Evolutionary conservation across 1,139 yeast species (phyloP).

Genomic region (Williopsis jadinii): DNA sequence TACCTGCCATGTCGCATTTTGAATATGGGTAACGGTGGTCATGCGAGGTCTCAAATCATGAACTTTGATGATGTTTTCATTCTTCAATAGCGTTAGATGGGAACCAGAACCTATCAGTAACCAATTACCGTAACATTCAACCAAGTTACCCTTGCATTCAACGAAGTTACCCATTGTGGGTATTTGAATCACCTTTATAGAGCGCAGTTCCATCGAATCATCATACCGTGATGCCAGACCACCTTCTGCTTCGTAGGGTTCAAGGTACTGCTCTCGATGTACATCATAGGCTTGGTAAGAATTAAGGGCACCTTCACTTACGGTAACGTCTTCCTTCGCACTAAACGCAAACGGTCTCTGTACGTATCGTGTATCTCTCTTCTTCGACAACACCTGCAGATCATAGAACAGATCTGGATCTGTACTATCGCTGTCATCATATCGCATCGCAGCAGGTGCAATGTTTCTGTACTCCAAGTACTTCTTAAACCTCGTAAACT

Average conservation of each 20-base stretch:
- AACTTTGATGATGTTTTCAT: slow-evolving; percentile 2
- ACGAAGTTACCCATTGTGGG: slow-evolving; percentile 1
- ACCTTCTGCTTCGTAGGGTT: not conserved
- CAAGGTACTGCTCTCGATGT: slow-evolving; percentile 6
- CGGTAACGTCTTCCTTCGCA: slow-evolving; percentile 4
- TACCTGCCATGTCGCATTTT: slow-evolving; percentile 40
- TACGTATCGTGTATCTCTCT: slow-evolving; percentile 6
- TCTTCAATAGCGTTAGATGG: slow-evolving; percentile 5
- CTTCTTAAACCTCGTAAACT: slow-evolving; percentile 7
- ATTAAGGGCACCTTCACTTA: slow-evolving; percentile 5
- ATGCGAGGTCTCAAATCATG: slow-evolving; percentile 12
- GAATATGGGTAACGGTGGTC: slow-evolving; percentile 11
- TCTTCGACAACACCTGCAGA: slow-evolving; percentile 4
- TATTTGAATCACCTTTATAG: not conserved
- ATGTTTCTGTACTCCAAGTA: slow-evolving; percentile 10
- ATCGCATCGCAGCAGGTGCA: slow-evolving; percentile 4
- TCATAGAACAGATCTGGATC: slow-evolving; percentile 8
- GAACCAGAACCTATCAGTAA: slow-evolving; percentile 11
- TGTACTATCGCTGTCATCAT: slow-evolving; percentile 2
- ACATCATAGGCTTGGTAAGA: slow-evolving; percentile 15
- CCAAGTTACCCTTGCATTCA: slow-evolving; percentile 16
- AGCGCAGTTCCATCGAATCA: slow-evolving; percentile 8
- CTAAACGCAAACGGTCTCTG: slow-evolving; percentile 6
- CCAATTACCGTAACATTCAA: slow-evolving; percentile 9
- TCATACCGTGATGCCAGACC: slow-evolving; percentile 7